These are phyloP conservation scores for Coccinonectria pachysandricola DNA, from an alignment of 2,329 filamentous ascomycete genomes.

Conservation along the genomic window DNA sequence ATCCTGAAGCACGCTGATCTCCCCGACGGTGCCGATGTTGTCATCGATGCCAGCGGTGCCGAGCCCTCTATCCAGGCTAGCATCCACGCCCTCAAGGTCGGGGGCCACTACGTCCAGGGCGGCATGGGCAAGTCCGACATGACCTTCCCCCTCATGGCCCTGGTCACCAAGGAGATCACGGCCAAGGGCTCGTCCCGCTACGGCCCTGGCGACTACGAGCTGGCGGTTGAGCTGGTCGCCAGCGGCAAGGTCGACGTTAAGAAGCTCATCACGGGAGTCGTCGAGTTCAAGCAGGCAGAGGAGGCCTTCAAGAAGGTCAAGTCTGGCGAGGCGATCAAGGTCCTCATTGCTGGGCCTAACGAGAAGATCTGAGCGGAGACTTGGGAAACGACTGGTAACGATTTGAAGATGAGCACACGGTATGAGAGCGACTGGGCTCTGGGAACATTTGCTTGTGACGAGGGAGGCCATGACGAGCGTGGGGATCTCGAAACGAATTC, in stretches of 20 bases:
- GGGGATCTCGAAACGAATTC: too few relatives aligned
- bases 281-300: constrained; percentile 74
- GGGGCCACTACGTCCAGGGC: constrained; percentile 72
- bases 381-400: too few relatives aligned
- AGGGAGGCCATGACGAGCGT: too few relatives aligned
- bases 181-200: constrained; percentile 86
- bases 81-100: constrained; percentile 59
- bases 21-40: constrained; percentile 59
- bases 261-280: constrained; percentile 66
- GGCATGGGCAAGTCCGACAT: constrained; percentile 88
- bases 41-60: constrained; percentile 72
- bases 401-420: too few relatives aligned
- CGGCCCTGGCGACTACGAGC: constrained; percentile 74
- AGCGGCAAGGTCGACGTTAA: constrained; percentile 69
- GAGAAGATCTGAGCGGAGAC: constrained; percentile 34
- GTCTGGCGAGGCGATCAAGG: constrained; percentile 67
- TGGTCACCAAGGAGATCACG: constrained; percentile 83
- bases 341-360: constrained; percentile 56
- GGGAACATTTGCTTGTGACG: too few relatives aligned
- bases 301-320: constrained; percentile 80
- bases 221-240: constrained; percentile 68
- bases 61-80: constrained; percentile 68
- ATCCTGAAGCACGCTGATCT: constrained; percentile 56
- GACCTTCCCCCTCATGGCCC: constrained; percentile 80
- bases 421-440: too few relatives aligned